These are phyloP conservation scores for Graphilbum sp. DNA, from an alignment of 2,329 filamentous ascomycete species.

Conservation along the genomic window DNA sequence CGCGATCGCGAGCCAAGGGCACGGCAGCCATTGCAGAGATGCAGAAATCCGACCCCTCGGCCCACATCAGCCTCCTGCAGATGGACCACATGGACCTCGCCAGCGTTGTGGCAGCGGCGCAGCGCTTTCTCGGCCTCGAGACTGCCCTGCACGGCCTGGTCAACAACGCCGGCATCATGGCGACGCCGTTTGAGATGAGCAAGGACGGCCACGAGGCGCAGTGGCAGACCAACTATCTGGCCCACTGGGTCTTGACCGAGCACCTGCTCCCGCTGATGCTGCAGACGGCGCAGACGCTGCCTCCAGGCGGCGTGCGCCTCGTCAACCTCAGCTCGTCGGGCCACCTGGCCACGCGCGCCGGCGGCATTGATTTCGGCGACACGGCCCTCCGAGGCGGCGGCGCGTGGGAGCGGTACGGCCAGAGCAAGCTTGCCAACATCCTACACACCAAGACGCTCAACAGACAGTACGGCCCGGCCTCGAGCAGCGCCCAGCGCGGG, in stretches of 20 bases:
- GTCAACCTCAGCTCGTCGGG: conserved; percentile 8
- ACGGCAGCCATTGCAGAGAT: not conserved
- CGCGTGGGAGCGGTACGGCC: conserved; percentile 6
- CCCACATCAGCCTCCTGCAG: conserved; percentile 17
- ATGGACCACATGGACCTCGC: conserved; percentile 20
- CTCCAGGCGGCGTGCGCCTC: conserved; percentile 11
- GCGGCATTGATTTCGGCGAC: conserved; percentile 7
- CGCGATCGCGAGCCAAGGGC: conserved; percentile 15
- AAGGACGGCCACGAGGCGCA: conserved; percentile 21
- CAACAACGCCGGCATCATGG: conserved; percentile 18
- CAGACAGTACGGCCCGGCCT: not conserved
- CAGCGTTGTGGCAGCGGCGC: conserved; percentile 19
- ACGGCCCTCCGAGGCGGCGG: too few relatives aligned
- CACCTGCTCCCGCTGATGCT: conserved; percentile 21
- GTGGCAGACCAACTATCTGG: conserved; percentile 25
- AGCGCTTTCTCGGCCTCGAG: conserved; percentile 15
- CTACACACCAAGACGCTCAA: conserved; percentile 6
- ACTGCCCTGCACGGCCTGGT: conserved; percentile 16
- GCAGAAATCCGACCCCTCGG: conserved; percentile 5
- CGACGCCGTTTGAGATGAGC: conserved; percentile 15
- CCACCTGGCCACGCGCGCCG: conserved; percentile 3
- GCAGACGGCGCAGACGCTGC: conserved; percentile 10
- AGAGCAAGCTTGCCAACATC: conserved; percentile 9
- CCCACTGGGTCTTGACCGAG: conserved; percentile 24
- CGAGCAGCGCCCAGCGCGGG: not conserved